A percentile compares a stretch with the other conserved stretches of the same genome.
These are phyloP conservation scores for Cladosporium sp. DNA, from an alignment of 2,329 filamentous ascomycete genomes.

Conservation along the genomic window DNA sequence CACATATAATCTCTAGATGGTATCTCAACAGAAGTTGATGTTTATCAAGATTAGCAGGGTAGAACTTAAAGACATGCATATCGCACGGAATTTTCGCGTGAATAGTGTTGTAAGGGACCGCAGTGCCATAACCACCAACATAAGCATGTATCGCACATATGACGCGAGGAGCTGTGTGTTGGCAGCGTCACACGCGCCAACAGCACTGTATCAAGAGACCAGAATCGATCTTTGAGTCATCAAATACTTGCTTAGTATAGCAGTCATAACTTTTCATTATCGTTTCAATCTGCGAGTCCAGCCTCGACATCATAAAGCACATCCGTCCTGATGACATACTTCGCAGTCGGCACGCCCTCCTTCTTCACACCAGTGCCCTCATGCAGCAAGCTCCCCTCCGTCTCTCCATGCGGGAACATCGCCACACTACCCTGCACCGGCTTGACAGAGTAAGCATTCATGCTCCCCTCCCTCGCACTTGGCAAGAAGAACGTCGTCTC, in stretches of 20 bases:
- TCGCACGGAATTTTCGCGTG: too few species aligned
- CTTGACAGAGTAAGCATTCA: constrained; percentile 70
- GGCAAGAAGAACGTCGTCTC: constrained; percentile 73
- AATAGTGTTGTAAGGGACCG: too few species aligned
- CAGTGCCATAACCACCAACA: too few species aligned
- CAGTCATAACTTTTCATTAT: background rate
- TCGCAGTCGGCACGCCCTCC: constrained; percentile 50
- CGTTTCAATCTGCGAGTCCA: constrained; percentile 3
- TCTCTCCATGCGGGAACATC: constrained; percentile 70
- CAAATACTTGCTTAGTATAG: background rate
- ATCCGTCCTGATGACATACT: constrained; percentile 71
- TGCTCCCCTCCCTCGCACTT: constrained; percentile 61
- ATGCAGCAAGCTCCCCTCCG: constrained; percentile 65
- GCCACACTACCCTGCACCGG: constrained; percentile 70
- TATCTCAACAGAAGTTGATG: too few species aligned
- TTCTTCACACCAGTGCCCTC: constrained; percentile 71
- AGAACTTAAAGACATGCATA: too few species aligned
- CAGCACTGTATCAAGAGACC: too few species aligned
- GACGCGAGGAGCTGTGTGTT: too few species aligned
- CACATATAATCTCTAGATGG: too few species aligned
- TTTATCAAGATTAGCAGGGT: too few species aligned
- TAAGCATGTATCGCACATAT: too few species aligned
- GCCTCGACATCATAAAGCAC: constrained; percentile 66
- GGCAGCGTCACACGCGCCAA: too few species aligned
- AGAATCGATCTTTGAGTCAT: too few species aligned